Evolutionary conservation across 2,329 filamentous ascomycete genomes (phyloP).

Genomic region (Nectriaceae sp.): DNA sequence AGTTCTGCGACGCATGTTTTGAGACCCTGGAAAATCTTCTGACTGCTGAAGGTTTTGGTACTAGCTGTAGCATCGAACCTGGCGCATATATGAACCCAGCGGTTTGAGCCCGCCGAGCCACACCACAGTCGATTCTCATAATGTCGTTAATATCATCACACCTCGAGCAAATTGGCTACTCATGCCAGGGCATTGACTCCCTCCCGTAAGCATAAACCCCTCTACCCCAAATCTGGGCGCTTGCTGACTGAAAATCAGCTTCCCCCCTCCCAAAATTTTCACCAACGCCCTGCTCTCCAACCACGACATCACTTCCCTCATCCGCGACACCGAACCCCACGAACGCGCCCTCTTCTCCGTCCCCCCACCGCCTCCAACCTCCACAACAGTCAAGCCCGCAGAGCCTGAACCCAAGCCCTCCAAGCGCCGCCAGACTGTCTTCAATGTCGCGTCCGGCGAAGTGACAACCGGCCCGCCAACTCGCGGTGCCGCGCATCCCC

Average conservation of each 20-base stretch:
- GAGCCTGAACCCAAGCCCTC: slow-evolving; percentile 41
- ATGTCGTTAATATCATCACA: slow-evolving; percentile 73
- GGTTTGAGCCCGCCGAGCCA: too few relatives aligned
- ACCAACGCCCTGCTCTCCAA: slow-evolving; percentile 87
- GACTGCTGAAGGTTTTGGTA: too few relatives aligned
- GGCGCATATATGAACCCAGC: too few relatives aligned
- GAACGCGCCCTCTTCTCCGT: slow-evolving; percentile 95
- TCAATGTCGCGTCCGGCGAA: slow-evolving; percentile 65
- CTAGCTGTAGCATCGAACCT: too few relatives aligned
- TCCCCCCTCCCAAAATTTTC: slow-evolving; percentile 90
- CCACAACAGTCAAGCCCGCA: slow-evolving; percentile 35
- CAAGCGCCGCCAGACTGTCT: slow-evolving; percentile 62
- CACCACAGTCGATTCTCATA: too few relatives aligned
- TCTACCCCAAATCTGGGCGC: background rate
- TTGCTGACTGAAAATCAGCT: too few relatives aligned
- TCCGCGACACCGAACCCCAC: slow-evolving; percentile 92
- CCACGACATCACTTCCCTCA: slow-evolving; percentile 90
- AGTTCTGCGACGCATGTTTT: too few relatives aligned
- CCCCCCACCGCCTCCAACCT: slow-evolving; percentile 65
- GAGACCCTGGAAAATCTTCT: too few relatives aligned
- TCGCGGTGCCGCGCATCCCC: slow-evolving; percentile 48
- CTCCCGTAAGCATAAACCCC: slow-evolving; percentile 60
- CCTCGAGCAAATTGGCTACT: slow-evolving; percentile 75
- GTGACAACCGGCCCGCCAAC: slow-evolving; percentile 58
- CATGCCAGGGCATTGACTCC: slow-evolving; percentile 74